A percentile compares a stretch with the other conserved stretches of the same genome.
Evolutionary conservation across 345 rosid genomes (phyloP).

Genomic region (thale cress (Arabidopsis thaliana)): DNA sequence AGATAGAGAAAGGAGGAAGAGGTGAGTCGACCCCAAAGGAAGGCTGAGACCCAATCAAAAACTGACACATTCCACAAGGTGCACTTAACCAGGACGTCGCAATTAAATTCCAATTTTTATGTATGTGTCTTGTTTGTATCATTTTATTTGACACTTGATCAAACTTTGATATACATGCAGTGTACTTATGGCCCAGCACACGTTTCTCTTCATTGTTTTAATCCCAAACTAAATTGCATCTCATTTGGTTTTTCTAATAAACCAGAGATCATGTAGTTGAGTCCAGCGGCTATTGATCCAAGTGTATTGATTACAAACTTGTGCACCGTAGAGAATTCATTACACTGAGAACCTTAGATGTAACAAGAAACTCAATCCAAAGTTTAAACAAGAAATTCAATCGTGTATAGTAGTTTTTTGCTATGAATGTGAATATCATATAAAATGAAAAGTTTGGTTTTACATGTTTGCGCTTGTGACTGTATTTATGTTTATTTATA

Average conservation of each 20-base stretch:
- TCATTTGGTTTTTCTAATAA: not conserved
- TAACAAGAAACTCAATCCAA: not conserved
- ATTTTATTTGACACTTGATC: slow-evolving; percentile 20
- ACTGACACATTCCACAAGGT: slow-evolving; percentile 30
- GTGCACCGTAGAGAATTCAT: not conserved
- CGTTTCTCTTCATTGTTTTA: not conserved
- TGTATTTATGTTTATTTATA: not conserved
- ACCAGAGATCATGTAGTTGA: slow-evolving; percentile 1
- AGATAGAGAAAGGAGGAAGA: slow-evolving; percentile 23
- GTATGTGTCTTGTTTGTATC: slow-evolving; percentile 23
- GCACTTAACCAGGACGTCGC: not conserved
- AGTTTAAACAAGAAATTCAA: not conserved
- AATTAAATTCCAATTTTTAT: not conserved
- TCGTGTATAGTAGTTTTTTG: not conserved
- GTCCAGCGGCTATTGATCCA: slow-evolving; percentile 2
- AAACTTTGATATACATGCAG: slow-evolving; percentile 33
- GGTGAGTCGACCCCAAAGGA: slow-evolving; percentile 19
- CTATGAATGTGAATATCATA: too few relatives aligned
- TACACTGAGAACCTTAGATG: not conserved
- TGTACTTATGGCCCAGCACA: slow-evolving; percentile 29
- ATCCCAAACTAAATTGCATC: not conserved
- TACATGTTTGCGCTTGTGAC: not conserved
- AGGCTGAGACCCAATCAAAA: not conserved
- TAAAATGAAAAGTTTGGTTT: too few relatives aligned
- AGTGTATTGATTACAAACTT: slow-evolving; percentile 9